A percentile compares a stretch with the other conserved stretches of the same genome.
phyloP scores from a whole-genome alignment of 2,329 filamentous ascomycete species.

The Tolypocladium ovalisporum region DNA sequence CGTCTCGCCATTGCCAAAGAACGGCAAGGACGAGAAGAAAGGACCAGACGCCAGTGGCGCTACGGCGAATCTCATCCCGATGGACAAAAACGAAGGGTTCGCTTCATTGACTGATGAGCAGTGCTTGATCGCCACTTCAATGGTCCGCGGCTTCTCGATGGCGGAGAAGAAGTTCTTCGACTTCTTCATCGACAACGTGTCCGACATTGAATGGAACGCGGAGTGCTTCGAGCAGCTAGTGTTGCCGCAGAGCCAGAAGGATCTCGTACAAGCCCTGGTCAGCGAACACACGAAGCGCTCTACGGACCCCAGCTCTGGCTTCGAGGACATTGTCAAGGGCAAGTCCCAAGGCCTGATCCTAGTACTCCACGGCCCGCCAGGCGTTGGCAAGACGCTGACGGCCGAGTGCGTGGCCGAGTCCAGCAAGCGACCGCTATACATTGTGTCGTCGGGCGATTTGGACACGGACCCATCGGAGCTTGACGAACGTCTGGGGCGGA shows the following conservation, averaged over 20 bases:
- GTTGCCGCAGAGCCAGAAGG: neutral
- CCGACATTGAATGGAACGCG: neutral
- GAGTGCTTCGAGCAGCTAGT: neutral
- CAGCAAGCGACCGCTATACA: constrained; percentile 32
- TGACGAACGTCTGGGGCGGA: neutral
- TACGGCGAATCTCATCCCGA: neutral
- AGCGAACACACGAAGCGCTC: neutral
- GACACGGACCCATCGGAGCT: neutral
- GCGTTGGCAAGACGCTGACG: constrained; percentile 37
- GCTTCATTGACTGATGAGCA: neutral
- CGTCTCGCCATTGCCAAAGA: neutral
- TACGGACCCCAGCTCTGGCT: neutral
- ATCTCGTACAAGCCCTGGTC: neutral
- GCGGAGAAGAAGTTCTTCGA: neutral
- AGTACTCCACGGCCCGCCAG: constrained; percentile 34
- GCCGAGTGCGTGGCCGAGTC: constrained; percentile 30
- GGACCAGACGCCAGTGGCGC: neutral
- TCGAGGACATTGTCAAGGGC: constrained; percentile 30
- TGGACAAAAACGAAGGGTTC: neutral
- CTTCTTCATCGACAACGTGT: constrained; percentile 8
- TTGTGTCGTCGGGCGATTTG: constrained; percentile 26
- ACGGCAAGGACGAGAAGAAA: neutral
- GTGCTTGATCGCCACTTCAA: neutral
- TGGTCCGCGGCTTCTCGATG: neutral
- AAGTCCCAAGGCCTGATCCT: constrained; percentile 34